A percentile compares a stretch with the other conserved stretches of the same genome.
Evolutionary conservation across 2,329 filamentous ascomycete genomes (phyloP).

Genomic region (Colletotrichum salicis): DNA sequence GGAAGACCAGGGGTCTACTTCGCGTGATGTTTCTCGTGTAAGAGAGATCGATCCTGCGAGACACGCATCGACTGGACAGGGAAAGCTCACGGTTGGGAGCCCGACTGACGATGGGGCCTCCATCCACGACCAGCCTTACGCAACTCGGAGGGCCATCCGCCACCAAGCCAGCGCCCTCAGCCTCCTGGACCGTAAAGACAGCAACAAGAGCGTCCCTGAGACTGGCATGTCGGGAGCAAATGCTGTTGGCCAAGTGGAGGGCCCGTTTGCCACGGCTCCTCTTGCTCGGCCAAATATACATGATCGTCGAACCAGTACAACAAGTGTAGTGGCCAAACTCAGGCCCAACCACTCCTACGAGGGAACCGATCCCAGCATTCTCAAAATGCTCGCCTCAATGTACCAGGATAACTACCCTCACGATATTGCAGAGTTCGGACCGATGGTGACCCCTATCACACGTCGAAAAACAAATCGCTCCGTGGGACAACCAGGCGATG

Average conservation of each 20-base stretch:
- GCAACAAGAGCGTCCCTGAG: constrained; percentile 67
- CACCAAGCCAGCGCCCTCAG: constrained; percentile 70
- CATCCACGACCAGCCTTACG: constrained; percentile 53
- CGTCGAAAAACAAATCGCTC: constrained; percentile 61
- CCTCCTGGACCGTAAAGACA: constrained; percentile 68
- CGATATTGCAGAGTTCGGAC: constrained; percentile 78
- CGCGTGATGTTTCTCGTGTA: constrained; percentile 41
- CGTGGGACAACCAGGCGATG: constrained; percentile 62
- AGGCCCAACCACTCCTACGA: constrained; percentile 79
- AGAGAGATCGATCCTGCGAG: constrained; percentile 52
- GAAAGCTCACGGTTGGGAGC: constrained; percentile 40
- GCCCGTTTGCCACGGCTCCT: constrained; percentile 58
- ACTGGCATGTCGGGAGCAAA: constrained; percentile 69
- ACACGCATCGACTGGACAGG: constrained; percentile 45
- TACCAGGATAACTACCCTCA: constrained; percentile 78
- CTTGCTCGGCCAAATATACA: constrained; percentile 46
- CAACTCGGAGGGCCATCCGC: constrained; percentile 59
- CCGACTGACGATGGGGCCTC: constrained; percentile 48
- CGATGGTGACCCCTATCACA: constrained; percentile 77
- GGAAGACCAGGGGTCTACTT: constrained; percentile 39
- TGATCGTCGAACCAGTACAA: constrained; percentile 39
- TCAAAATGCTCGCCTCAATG: constrained; percentile 83
- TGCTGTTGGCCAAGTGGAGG: constrained; percentile 69
- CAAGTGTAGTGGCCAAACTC: constrained; percentile 36
- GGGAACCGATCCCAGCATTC: constrained; percentile 77